Evolutionary conservation across 345 rosid genomes (phyloP).

Genomic region (Hibiscus syriacus): DNA sequence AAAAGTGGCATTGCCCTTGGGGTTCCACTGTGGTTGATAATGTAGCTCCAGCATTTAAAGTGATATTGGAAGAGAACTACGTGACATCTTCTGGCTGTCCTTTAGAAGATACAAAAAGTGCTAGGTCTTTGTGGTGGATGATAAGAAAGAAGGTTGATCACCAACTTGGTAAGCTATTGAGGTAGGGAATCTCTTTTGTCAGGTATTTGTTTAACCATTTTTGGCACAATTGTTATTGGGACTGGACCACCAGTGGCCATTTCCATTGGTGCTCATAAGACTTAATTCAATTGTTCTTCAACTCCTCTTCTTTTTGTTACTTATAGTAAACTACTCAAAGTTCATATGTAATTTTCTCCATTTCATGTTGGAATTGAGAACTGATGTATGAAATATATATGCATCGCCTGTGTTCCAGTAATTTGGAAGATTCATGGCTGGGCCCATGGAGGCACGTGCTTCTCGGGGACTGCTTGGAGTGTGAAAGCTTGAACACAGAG

Average conservation of each 20-base stretch:
- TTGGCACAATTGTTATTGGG: background rate
- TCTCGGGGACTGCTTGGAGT: constrained; percentile 50
- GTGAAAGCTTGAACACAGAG: constrained; percentile 30
- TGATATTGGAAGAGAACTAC: constrained; percentile 69
- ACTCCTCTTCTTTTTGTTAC: background rate
- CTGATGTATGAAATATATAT: constrained; percentile 4
- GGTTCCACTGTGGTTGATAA: constrained; percentile 58
- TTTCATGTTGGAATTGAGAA: background rate
- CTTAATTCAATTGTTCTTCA: background rate
- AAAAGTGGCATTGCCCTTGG: constrained; percentile 88
- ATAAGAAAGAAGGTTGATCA: constrained; percentile 71
- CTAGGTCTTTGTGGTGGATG: constrained; percentile 68
- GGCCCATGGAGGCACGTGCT: constrained; percentile 78
- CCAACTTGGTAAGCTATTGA: constrained; percentile 53
- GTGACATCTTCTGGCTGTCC: constrained; percentile 40
- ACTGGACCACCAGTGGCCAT: background rate
- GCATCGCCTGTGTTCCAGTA: constrained; percentile 33
- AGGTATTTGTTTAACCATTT: background rate
- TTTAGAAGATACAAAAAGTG: constrained; percentile 48
- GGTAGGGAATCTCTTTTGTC: constrained; percentile 30
- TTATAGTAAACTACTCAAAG: background rate
- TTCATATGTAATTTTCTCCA: background rate
- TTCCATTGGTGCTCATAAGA: background rate
- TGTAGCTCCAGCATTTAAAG: constrained; percentile 68
- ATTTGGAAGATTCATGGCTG: constrained; percentile 78